These are phyloP conservation scores for Xylariomycetidae sp. DNA, from an alignment of 2,329 filamentous ascomycete genomes.

Conservation along the genomic window DNA sequence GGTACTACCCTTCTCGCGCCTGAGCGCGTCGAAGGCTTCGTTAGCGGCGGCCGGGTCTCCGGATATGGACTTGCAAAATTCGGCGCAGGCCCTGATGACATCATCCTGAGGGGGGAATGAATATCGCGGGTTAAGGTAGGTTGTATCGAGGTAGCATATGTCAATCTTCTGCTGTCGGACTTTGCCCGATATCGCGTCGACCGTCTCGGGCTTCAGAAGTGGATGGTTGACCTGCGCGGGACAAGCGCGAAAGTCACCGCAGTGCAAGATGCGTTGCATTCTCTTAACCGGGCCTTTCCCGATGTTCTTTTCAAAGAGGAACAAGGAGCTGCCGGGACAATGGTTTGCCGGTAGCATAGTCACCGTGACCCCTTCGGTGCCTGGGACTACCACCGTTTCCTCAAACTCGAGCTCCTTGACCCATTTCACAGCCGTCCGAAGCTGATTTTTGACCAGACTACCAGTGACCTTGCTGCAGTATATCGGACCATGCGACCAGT, in stretches of 20 bases:
- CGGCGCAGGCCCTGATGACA: slow-evolving; percentile 81
- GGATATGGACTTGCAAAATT: slow-evolving; percentile 76
- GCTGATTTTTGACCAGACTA: slow-evolving; percentile 80
- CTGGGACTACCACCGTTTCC: slow-evolving; percentile 69
- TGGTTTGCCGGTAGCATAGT: slow-evolving; percentile 97
- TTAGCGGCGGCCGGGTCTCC: slow-evolving; percentile 53
- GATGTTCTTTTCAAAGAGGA: slow-evolving; percentile 79
- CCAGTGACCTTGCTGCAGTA: slow-evolving; percentile 93
- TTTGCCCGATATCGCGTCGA: slow-evolving; percentile 68
- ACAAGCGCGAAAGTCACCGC: slow-evolving; percentile 92
- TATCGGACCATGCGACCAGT: slow-evolving; percentile 89
- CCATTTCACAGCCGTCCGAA: slow-evolving; percentile 81
- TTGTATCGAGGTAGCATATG: slow-evolving; percentile 94
- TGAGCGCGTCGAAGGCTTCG: slow-evolving; percentile 40
- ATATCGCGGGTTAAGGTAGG: slow-evolving; percentile 93
- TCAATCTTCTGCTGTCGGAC: slow-evolving; percentile 81
- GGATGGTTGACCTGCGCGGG: slow-evolving; percentile 79
- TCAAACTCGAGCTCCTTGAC: slow-evolving; percentile 85
- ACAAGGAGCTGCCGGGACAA: slow-evolving; percentile 90
- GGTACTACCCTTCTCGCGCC: slow-evolving; percentile 36
- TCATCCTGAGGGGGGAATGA: slow-evolving; percentile 86
- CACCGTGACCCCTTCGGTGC: slow-evolving; percentile 76
- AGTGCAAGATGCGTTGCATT: slow-evolving; percentile 81
- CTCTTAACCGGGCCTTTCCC: slow-evolving; percentile 56
- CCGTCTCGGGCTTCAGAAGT: slow-evolving; percentile 68